Percentiles rank a stretch among this genome's conserved stretches.
phyloP scores from a whole-genome alignment of 148 eudicot genomes.

The Nepenthes mirabilis region DNA sequence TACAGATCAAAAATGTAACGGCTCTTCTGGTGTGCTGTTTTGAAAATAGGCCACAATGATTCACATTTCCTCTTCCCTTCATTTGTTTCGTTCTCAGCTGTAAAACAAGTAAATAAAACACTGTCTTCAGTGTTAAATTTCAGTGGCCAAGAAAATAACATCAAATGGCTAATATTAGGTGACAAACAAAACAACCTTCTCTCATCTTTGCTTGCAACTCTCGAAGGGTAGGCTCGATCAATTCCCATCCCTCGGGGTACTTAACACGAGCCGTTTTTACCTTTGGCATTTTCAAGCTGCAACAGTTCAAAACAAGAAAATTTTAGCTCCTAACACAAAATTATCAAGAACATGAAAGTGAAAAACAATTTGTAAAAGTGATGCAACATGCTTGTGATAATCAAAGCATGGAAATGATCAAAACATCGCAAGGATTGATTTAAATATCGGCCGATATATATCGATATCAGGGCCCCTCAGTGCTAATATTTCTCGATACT shows the following conservation, averaged over 20 bases:
- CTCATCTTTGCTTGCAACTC: constrained; percentile 60
- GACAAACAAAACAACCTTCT: constrained; percentile 26
- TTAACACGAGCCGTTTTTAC: constrained; percentile 39
- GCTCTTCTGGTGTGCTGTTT: constrained; percentile 56
- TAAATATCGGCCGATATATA: too few relatives aligned
- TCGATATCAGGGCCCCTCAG: too few relatives aligned
- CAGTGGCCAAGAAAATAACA: too few relatives aligned
- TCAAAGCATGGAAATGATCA: too few relatives aligned
- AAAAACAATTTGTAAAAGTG: too few relatives aligned
- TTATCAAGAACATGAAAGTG: too few relatives aligned
- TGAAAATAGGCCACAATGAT: constrained; percentile 55
- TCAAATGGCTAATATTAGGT: too few relatives aligned
- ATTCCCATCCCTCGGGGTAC: constrained; percentile 55
- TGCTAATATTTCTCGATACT: too few relatives aligned
- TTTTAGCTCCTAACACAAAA: too few relatives aligned
- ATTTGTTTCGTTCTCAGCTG: constrained; percentile 50
- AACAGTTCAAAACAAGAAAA: not conserved
- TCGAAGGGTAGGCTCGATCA: constrained; percentile 45
- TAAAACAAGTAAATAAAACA: constrained; percentile 3
- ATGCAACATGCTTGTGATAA: too few relatives aligned
- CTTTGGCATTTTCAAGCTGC: constrained; percentile 33
- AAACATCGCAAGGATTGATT: too few relatives aligned
- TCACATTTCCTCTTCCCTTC: constrained; percentile 64
- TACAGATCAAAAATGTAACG: constrained; percentile 49
- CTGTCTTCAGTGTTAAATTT: not conserved